Percentiles rank a stretch among this genome's conserved stretches.
phyloP scores from a whole-genome alignment of 768 basidiomycete species.

The Leccinum incarnatum region DNA sequence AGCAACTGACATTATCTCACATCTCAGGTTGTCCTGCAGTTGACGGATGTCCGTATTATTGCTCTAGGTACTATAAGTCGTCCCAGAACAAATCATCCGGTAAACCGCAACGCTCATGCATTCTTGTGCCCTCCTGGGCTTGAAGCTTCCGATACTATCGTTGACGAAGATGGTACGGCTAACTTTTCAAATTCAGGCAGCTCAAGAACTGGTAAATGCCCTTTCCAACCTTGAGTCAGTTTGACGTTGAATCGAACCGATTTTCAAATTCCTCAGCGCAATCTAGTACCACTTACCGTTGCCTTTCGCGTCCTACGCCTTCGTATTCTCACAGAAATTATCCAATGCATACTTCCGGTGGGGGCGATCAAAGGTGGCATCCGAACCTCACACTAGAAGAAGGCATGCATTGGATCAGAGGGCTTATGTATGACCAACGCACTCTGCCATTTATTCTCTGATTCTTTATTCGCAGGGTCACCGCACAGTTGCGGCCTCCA shows the following conservation, averaged over 20 bases:
- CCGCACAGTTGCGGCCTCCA: conserved; percentile 54
- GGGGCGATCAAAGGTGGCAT: conserved; percentile 63
- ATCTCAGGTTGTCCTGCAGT: conserved; percentile 60
- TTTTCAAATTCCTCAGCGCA: background rate
- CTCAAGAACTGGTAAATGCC: conserved; percentile 3
- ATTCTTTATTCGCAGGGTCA: conserved; percentile 45
- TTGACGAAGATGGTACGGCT: background rate
- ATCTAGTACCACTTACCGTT: conserved; percentile 34
- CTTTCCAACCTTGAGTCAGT: background rate
- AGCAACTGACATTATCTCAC: conserved; percentile 4
- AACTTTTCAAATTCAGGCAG: conserved; percentile 5
- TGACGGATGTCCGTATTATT: conserved; percentile 70
- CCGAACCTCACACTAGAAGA: conserved; percentile 51
- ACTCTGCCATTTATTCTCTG: conserved; percentile 3
- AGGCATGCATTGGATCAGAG: conserved; percentile 71
- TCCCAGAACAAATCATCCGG: conserved; percentile 51
- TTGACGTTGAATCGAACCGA: background rate
- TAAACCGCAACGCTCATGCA: conserved; percentile 66
- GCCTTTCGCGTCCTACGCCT: conserved; percentile 57
- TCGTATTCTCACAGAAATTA: conserved; percentile 55
- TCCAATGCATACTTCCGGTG: conserved; percentile 72
- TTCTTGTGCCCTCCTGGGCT: conserved; percentile 73
- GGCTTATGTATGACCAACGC: conserved; percentile 52
- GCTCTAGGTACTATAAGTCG: conserved; percentile 64
- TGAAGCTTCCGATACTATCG: conserved; percentile 25